Evolutionary conservation across 176 grass and related monocot genomes (phyloP), one percentile per base, ranked within the genome.

Genomic region (Zoysia japonica): DNA sequence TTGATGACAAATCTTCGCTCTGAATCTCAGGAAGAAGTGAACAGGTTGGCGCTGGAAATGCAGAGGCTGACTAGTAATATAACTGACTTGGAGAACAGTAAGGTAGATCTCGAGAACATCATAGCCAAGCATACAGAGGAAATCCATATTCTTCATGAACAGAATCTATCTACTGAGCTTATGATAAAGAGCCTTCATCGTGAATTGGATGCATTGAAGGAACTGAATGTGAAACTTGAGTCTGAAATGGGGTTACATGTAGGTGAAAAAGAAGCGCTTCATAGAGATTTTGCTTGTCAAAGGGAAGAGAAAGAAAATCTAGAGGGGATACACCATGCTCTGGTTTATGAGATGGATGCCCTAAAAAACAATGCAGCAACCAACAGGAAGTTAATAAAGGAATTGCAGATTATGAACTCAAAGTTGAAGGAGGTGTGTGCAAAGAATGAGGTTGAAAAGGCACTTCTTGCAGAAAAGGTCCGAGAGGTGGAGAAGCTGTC

Each of bases 371-470:
- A 35, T 6, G 11, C 46, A 66, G 67, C 80, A 53, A 70, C 45
- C 72, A 75, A 85, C 61, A 73, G 77, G 74, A 79, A 70, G 65
- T 61, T 85, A 15, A 64, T 94, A 54, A 85, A 91, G 67, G 72
- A 85, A 38, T 47, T 91, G 86, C 89, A 87, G 61, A 88, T 83
- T 75, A 88, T 54, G 15, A 93, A 89, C 80, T 80, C 76, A 56
- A 89, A 88, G 67, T 70, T 99, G 79, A 93, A 96, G 81, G 96
- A 89, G 76, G 73, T 68, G 19, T 91, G 84, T 81, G 84, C 78
- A 39, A 96, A 89, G 82, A 87, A 87, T 91, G 87, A 86, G 81
- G 74, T 90, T 36, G 92, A 99, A 82, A 99, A 84, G 40, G 78
- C 71, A 12, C 55, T 89, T 84, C 80, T 94, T 48, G 83, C 87